Conservation (phyloP, 441 rosid genomes). For the Populus hybrid region DNA sequence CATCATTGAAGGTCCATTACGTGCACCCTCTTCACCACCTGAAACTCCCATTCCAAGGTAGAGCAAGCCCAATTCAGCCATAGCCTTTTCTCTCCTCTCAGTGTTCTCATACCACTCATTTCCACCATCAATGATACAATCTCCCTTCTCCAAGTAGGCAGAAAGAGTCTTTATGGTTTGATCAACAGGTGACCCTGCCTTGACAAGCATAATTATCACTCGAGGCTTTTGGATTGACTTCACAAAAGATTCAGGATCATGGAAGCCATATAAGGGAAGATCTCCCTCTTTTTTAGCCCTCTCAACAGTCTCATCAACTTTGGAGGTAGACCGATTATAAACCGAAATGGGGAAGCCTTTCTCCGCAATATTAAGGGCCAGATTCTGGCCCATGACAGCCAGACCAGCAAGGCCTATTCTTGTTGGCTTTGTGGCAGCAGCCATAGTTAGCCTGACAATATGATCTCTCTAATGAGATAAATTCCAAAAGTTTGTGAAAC, state of each 20-base stretch:
- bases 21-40: constrained; percentile 97
- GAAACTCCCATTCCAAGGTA: constrained; percentile 99
- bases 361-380: constrained; percentile 90
- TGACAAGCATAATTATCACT: constrained; percentile 87
- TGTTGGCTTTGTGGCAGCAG: constrained; percentile 46
- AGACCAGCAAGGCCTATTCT: constrained; percentile 94
- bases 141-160: constrained; percentile 78
- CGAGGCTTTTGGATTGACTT: constrained; percentile 86
- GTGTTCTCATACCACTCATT: constrained; percentile 97
- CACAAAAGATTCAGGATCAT: constrained; percentile 76
- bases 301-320: constrained; percentile 86
- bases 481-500: background rate
- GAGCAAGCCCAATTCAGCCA: constrained; percentile 67
- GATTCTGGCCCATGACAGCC: constrained; percentile 97
- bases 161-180: constrained; percentile 83
- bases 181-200: constrained; percentile 93
- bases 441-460: constrained; percentile 40
- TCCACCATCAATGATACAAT: constrained; percentile 91
- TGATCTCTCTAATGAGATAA: constrained; percentile 16
- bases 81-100: constrained; percentile 77
- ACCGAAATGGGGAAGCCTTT: constrained; percentile 98
- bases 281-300: constrained; percentile 83
- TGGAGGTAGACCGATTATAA: constrained; percentile 80
- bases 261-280: constrained; percentile 81
- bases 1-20: constrained; percentile 92